These are phyloP conservation scores for Trypanosoma boissoni DNA, from an alignment of 208 protist species.

Conservation along the genomic window DNA sequence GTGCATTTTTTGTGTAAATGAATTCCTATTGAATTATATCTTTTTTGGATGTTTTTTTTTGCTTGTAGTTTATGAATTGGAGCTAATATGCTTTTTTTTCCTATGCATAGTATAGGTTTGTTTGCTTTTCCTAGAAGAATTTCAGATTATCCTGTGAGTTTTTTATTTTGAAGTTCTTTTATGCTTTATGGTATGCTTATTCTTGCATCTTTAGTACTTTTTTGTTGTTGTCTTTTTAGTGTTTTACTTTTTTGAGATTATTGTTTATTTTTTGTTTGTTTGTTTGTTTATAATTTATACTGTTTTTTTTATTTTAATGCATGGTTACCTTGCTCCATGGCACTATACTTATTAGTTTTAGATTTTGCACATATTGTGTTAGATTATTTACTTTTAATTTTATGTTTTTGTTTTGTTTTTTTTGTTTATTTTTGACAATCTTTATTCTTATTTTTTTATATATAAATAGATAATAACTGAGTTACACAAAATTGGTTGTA, in stretches of 20 bases:
- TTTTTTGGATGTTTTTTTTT: slow-evolving; percentile 64
- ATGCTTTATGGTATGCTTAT: slow-evolving; percentile 58
- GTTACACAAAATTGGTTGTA: slow-evolving; percentile 73
- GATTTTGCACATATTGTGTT: slow-evolving; percentile 66
- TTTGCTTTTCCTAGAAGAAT: slow-evolving; percentile 64
- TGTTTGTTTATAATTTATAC: slow-evolving; percentile 68
- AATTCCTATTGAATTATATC: slow-evolving; percentile 58
- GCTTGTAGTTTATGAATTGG: slow-evolving; percentile 51
- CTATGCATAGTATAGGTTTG: slow-evolving; percentile 55
- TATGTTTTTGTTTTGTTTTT: slow-evolving; percentile 68
- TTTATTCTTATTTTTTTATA: slow-evolving; percentile 83
- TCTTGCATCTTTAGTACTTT: slow-evolving; percentile 41
- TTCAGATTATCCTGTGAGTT: slow-evolving; percentile 61
- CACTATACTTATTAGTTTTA: slow-evolving; percentile 57
- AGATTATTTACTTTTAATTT: slow-evolving; percentile 64
- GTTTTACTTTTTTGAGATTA: slow-evolving; percentile 64
- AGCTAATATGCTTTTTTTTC: slow-evolving; percentile 67
- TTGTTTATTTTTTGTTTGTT: slow-evolving; percentile 70
- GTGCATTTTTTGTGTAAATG: slow-evolving; percentile 54
- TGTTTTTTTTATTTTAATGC: slow-evolving; percentile 75
- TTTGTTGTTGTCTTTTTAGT: slow-evolving; percentile 57
- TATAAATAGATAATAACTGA: slow-evolving; percentile 79
- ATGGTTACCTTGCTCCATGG: slow-evolving; percentile 59
- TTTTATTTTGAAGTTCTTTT: slow-evolving; percentile 66
- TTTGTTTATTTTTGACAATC: slow-evolving; percentile 54